Percentiles rank a stretch among this genome's conserved stretches.
phyloP scores from a whole-genome alignment of 1,284 basidiomycete species.

The Inonotus hispidus region DNA sequence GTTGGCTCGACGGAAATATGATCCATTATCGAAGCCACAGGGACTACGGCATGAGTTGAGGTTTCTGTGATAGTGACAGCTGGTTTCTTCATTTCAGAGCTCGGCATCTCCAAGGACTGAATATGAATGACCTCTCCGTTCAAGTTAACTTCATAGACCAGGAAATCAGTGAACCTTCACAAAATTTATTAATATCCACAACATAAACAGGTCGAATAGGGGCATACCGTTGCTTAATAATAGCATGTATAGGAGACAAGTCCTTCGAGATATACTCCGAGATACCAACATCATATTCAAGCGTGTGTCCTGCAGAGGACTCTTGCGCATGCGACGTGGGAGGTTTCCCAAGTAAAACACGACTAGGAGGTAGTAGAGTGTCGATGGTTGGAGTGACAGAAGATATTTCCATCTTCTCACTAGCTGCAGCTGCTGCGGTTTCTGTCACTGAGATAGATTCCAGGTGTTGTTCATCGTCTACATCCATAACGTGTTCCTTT shows the following conservation, averaged over 20 bases:
- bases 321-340: constrained; percentile 42
- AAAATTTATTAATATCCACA: constrained; percentile 10
- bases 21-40: background rate
- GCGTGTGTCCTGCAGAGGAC: constrained; percentile 50
- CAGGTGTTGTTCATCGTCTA: constrained; percentile 15
- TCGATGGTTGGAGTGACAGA: constrained; percentile 25
- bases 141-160: constrained; percentile 85
- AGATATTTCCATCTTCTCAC: background rate
- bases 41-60: constrained; percentile 8
- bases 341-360: constrained; percentile 54
- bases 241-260: constrained; percentile 75
- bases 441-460: background rate
- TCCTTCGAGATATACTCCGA: constrained; percentile 77
- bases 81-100: constrained; percentile 40
- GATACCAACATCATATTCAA: constrained; percentile 87
- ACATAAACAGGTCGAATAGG: background rate
- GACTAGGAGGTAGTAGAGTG: constrained; percentile 67
- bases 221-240: constrained; percentile 88
- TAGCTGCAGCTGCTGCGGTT: background rate
- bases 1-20: background rate
- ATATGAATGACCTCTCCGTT: constrained; percentile 76
- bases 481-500: constrained; percentile 16
- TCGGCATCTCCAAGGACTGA: constrained; percentile 68
- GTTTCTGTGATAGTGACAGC: constrained; percentile 14
- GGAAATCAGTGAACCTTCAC: constrained; percentile 86